These are phyloP conservation scores for Ceratocystiopsis sp. DNA, from an alignment of 2,329 filamentous ascomycete species.

Conservation along the genomic window DNA sequence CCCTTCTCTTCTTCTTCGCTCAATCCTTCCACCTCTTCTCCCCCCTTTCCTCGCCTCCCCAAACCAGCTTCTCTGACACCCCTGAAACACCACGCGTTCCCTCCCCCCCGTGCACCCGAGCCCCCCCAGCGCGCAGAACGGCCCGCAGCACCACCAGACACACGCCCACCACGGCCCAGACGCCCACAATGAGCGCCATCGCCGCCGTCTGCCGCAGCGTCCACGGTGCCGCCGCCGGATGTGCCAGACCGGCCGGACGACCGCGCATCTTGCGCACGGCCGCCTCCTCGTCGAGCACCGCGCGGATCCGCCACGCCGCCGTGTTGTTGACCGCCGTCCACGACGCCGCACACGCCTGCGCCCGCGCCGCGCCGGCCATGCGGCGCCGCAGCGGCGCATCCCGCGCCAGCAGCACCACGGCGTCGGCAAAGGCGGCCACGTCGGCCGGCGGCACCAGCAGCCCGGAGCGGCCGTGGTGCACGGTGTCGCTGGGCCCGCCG, in stretches of 20 bases:
- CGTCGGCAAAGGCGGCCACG: conserved; percentile 37
- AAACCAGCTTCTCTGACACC: too few species aligned
- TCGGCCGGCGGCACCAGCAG: conserved; percentile 44
- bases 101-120: too few species aligned
- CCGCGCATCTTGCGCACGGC: too few species aligned
- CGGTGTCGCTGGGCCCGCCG: conserved; percentile 51
- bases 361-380: conserved; percentile 32
- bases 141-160: conserved; percentile 14
- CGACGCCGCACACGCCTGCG: conserved; percentile 43
- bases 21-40: too few species aligned
- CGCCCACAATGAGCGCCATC: conserved; percentile 27
- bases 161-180: conserved; percentile 30
- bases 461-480: conserved; percentile 40
- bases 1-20: too few species aligned
- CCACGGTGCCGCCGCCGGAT: neutral
- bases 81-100: too few species aligned
- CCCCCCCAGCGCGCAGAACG: too few species aligned
- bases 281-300: conserved; percentile 12
- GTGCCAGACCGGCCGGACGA: too few species aligned
- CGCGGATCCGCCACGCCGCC: conserved; percentile 42
- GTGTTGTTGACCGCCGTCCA: conserved; percentile 59
- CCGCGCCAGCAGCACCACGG: conserved; percentile 30
- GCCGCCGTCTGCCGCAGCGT: conserved; percentile 23
- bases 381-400: conserved; percentile 24
- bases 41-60: too few species aligned